These are phyloP conservation scores for Lolium rigidum DNA, from an alignment of 176 grass and related monocot genomes.

Conservation along the genomic window DNA sequence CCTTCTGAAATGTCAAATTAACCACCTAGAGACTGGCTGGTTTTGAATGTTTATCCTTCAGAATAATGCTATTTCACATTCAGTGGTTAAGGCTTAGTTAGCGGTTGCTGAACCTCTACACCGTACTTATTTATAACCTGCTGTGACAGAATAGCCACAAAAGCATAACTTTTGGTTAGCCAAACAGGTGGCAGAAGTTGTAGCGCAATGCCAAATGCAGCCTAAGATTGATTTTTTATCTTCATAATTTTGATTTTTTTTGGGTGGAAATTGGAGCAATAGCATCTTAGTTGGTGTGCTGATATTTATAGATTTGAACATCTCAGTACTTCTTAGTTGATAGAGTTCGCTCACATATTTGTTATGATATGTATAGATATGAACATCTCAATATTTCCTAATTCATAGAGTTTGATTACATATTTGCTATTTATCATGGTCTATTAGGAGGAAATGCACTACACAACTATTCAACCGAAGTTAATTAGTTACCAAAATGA, in stretches of 20 bases:
- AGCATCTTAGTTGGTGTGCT: constrained; percentile 27
- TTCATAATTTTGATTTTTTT: background rate
- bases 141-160: background rate
- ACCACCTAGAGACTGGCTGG: background rate
- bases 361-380: background rate
- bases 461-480: constrained; percentile 27
- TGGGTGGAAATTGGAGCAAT: background rate
- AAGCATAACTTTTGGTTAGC: background rate
- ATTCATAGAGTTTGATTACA: background rate
- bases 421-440: constrained; percentile 21
- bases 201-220: background rate
- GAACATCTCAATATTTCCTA: constrained; percentile 12
- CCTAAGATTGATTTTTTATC: background rate
- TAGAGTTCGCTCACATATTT: background rate
- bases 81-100: background rate
- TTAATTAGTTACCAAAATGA: constrained; percentile 5
- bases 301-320: background rate
- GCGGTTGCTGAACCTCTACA: background rate
- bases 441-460: constrained; percentile 16
- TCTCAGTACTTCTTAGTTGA: constrained; percentile 8
- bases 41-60: constrained; percentile 21
- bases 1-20: constrained; percentile 6
- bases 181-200: background rate
- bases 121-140: background rate
- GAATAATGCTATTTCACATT: background rate